Base-by-base conservation (phyloP, 495 filamentous ascomycete species). In the Neurospora hispaniola region DNA sequence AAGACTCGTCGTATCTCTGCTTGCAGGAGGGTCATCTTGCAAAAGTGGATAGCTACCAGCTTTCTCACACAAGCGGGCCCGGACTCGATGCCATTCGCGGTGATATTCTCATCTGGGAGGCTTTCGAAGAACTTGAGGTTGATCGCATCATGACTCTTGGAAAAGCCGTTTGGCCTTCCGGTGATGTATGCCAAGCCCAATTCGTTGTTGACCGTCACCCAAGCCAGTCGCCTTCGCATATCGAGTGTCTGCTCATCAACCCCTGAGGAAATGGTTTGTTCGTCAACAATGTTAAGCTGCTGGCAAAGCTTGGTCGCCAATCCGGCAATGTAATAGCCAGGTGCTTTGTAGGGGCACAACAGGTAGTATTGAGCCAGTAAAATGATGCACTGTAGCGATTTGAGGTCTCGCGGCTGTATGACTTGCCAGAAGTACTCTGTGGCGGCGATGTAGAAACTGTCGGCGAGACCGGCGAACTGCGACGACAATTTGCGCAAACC, bases 361-460 rank as follows among this genome's bases (percentile, higher is more conserved):
- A 97, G 84, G 11, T 95, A 97, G 82, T 98, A 98, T 78, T 95
- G 93, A 23, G 89, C 93, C 80, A 97, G 94, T 14, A 98, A 80
- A 1, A 91, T 87, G 62, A 97, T 88, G 75, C 94, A 97, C 80
- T 98, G 95, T n/a, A 98, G 82, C 0, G 95, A 94, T 76, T 88
- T 91, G 18, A 97, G 78, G 77, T 97, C 92, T 86, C 94, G 96
- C 16, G 89, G 87, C 72, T 89, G 87, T 44, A 97, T 84, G 14
- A 94, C 89, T 2, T 86, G 87, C 76, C 97, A 93, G 66, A 97
- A 87, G 74, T 89, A 91, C 41, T 89, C 89, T 78, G 97, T 87
- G 12, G 95, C 94, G 16, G 93, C 91, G 5, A 96, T 87, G 77
- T 97, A 98, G 81, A 94, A 97, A 76, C 91, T 92, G 80, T 98